Base-by-base conservation (phyloP, 768 basidiomycete genomes). In the Mycena crocata region DNA sequence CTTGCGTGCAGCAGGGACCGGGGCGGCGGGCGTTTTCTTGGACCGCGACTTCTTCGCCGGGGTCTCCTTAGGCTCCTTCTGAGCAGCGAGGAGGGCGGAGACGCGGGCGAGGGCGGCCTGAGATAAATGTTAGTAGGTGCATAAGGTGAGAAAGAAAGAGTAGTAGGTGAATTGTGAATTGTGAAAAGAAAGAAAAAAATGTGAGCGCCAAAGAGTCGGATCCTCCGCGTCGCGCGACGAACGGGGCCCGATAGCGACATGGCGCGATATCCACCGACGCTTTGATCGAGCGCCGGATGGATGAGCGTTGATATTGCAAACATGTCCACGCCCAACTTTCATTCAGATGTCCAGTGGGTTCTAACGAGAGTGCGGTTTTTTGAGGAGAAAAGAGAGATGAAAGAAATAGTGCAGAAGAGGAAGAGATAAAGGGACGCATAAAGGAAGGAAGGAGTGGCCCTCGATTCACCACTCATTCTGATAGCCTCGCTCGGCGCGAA, bases 251-350 rank as follows among this genome's bases (percentile, higher is more conserved):
- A 92, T 91, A 92, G 90, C 89, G 90, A 90, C 86, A 87, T 85
- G 89, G 85, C 82, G 85, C 83, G 82, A 66, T 86, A 77, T 81
- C 83, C 82, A 76, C 39, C 73, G 73, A 80, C 78, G 83, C 84
- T 84, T 88, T 89, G 90, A 90, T 88, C 87, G 84, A 42, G 32
- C 57, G 75, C 84, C 84, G 76, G 74, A 66, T 74, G 78, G 78
- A 78, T 73, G 77, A 77, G 78, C 67, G 78, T 84, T 84, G 72
- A 79, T 95, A 79, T 95, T 89, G 93, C 93, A 95, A 87, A 92
- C 92, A 81, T 93, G 90, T 95, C 93, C 92, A 95, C 93, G 87
- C 93, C 92, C 92, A 86, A 82, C 92, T 85, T 91, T 94, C 92
- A 90, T 90, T 78, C 80, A 81, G 84, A 79, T 72, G 78, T 93